These are phyloP conservation scores for Dactylellina parvicollis DNA, from an alignment of 2,329 filamentous ascomycete species.

Conservation along the genomic window DNA sequence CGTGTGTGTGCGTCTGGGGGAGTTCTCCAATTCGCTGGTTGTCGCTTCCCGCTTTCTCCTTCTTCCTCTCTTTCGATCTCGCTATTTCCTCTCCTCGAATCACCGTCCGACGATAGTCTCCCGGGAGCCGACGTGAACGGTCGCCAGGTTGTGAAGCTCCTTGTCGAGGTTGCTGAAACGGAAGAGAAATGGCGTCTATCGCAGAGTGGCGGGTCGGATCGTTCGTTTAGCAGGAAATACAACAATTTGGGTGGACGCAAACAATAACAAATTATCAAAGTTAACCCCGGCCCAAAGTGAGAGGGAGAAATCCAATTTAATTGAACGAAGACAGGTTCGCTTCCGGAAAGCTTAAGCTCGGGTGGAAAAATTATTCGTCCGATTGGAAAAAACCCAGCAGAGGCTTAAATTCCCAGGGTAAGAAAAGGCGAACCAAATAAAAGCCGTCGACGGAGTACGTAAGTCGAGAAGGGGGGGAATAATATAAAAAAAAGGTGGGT, in stretches of 20 bases:
- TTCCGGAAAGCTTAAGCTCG: slow-evolving; percentile 54
- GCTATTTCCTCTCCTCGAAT: slow-evolving; percentile 7
- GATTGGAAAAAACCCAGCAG: slow-evolving; percentile 13
- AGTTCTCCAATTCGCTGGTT: background rate
- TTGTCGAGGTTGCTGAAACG: slow-evolving; percentile 14
- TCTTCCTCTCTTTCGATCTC: background rate
- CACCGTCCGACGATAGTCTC: slow-evolving; percentile 18
- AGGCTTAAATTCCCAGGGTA: background rate
- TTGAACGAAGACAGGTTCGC: slow-evolving; percentile 15
- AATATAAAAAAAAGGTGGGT: slow-evolving; percentile 45
- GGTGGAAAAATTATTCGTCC: slow-evolving; percentile 44
- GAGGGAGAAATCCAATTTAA: background rate
- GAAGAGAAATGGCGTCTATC: background rate
- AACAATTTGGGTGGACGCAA: background rate
- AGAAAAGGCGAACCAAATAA: background rate
- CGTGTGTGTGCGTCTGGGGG: background rate
- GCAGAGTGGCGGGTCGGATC: background rate
- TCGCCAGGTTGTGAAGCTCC: slow-evolving; percentile 12
- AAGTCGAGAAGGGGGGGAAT: slow-evolving; percentile 40
- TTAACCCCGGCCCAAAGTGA: background rate
- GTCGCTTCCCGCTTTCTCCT: background rate
- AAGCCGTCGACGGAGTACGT: slow-evolving; percentile 38
- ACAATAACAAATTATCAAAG: background rate
- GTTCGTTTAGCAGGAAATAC: background rate
- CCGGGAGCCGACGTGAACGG: slow-evolving; percentile 16